Evolutionary conservation across 1,284 basidiomycete genomes (phyloP).

Genomic region (Moniliophthora roreri): DNA sequence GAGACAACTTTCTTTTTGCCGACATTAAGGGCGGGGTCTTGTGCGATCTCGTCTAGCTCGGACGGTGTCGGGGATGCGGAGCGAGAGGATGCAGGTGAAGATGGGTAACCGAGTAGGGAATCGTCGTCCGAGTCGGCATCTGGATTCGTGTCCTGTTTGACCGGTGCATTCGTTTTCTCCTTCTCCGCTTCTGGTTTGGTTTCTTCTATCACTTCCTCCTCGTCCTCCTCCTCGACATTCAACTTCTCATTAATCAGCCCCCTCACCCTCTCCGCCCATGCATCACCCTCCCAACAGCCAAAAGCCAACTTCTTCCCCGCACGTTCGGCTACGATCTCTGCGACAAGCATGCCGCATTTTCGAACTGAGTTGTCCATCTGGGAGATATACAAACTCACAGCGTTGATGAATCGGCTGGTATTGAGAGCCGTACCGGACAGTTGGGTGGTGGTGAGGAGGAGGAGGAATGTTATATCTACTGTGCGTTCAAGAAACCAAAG

Average conservation of each 20-base stretch:
- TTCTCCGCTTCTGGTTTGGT: slow-evolving; percentile 1
- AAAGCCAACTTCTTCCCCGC: slow-evolving; percentile 75
- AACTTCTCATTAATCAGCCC: slow-evolving; percentile 44
- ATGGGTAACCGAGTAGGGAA: slow-evolving; percentile 80
- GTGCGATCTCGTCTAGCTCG: slow-evolving; percentile 81
- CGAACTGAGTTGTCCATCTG: slow-evolving; percentile 80
- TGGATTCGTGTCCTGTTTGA: background rate
- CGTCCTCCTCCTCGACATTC: slow-evolving; percentile 53
- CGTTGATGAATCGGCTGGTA: slow-evolving; percentile 68
- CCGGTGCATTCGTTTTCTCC: background rate
- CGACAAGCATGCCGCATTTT: slow-evolving; percentile 91
- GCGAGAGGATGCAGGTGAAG: slow-evolving; percentile 65
- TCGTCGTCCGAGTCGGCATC: slow-evolving; percentile 67
- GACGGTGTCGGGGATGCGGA: slow-evolving; percentile 78
- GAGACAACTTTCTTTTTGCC: slow-evolving; percentile 64
- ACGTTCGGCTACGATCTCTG: slow-evolving; percentile 71
- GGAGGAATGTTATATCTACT: slow-evolving; percentile 67
- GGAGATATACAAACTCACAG: slow-evolving; percentile 74
- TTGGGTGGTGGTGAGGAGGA: slow-evolving; percentile 64
- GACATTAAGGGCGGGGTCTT: slow-evolving; percentile 75
- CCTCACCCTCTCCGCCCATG: slow-evolving; percentile 67
- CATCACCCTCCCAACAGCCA: slow-evolving; percentile 80
- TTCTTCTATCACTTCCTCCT: slow-evolving; percentile 20
- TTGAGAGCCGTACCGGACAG: slow-evolving; percentile 51
- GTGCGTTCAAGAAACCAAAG: slow-evolving; percentile 5